Conservation (phyloP, 345 rosid genomes). For the Salix udensis region DNA sequence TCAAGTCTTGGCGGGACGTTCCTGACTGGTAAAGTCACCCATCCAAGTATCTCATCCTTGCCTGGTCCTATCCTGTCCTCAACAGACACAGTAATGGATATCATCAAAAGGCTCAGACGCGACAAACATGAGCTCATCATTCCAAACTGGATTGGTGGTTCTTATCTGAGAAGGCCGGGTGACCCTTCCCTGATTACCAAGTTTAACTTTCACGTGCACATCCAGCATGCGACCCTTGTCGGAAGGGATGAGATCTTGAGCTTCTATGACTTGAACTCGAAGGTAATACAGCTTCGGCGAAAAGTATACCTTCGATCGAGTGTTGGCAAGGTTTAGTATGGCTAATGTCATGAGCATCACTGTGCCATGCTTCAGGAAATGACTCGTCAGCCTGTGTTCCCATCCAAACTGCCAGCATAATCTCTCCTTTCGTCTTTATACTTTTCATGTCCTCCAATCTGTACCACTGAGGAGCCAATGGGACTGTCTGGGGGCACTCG, state of each 20-base stretch:
- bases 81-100: slow-evolving; percentile 15
- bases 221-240: slow-evolving; percentile 20
- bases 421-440: slow-evolving; percentile 13
- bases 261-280: slow-evolving; percentile 23
- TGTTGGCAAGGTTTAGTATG: slow-evolving; percentile 19
- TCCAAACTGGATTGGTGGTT: slow-evolving; percentile 23
- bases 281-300: slow-evolving; percentile 30
- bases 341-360: slow-evolving; percentile 30
- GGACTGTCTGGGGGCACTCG: slow-evolving; percentile 35
- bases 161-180: slow-evolving; percentile 15
- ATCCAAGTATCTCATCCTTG: slow-evolving; percentile 27
- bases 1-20: slow-evolving; percentile 13
- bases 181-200: slow-evolving; percentile 15
- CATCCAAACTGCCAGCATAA: slow-evolving; percentile 35
- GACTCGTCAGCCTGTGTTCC: slow-evolving; percentile 39
- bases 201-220: slow-evolving; percentile 10
- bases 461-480: slow-evolving; percentile 37
- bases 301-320: slow-evolving; percentile 30
- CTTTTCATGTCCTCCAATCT: slow-evolving; percentile 24
- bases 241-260: slow-evolving; percentile 27
- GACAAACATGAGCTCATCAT: slow-evolving; percentile 29
- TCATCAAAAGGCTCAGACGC: slow-evolving; percentile 35
- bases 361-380: slow-evolving; percentile 35
- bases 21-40: slow-evolving; percentile 11
- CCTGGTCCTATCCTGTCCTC: slow-evolving; percentile 29